These are phyloP conservation scores for Solanum acaule DNA, from an alignment of 257 asterid species.

Conservation along the genomic window DNA sequence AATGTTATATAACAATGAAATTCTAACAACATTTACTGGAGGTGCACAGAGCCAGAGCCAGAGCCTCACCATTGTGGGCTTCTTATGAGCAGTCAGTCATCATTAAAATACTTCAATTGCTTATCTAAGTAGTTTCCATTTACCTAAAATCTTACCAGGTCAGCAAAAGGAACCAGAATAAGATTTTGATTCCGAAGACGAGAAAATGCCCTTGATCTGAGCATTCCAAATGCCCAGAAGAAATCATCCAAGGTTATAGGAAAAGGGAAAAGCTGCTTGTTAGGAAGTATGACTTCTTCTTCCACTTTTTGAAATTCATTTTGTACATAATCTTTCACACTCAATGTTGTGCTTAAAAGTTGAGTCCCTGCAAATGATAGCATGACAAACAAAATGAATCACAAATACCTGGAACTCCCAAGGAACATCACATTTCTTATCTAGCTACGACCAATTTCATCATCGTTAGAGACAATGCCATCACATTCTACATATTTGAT, in stretches of 20 bases:
- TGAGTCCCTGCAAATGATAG: slow-evolving; percentile 60
- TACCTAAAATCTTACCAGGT: slow-evolving; percentile 48
- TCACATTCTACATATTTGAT: not conserved
- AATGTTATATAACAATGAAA: not conserved
- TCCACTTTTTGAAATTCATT: slow-evolving; percentile 60
- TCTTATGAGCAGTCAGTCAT: not conserved
- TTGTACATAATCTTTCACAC: slow-evolving; percentile 83
- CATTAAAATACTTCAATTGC: not conserved
- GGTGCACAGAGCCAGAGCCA: not conserved
- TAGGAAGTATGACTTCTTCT: slow-evolving; percentile 70
- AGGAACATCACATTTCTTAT: not conserved
- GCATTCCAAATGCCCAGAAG: slow-evolving; percentile 96
- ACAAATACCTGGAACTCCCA: not conserved
- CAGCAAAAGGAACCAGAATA: slow-evolving; percentile 83
- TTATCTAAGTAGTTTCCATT: not conserved
- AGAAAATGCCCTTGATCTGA: slow-evolving; percentile 93
- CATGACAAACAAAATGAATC: not conserved
- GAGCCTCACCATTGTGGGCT: not conserved
- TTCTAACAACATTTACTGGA: not conserved
- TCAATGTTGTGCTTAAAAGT: slow-evolving; percentile 71
- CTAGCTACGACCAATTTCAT: not conserved
- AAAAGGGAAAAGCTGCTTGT: slow-evolving; percentile 73
- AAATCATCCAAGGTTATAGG: slow-evolving; percentile 69
- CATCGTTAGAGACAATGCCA: not conserved
- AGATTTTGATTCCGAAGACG: slow-evolving; percentile 82